A percentile compares a stretch with the other conserved stretches of the same genome.
Evolutionary conservation across 306 rosid species (phyloP).

Genomic region (Erythrophleum fordii): DNA sequence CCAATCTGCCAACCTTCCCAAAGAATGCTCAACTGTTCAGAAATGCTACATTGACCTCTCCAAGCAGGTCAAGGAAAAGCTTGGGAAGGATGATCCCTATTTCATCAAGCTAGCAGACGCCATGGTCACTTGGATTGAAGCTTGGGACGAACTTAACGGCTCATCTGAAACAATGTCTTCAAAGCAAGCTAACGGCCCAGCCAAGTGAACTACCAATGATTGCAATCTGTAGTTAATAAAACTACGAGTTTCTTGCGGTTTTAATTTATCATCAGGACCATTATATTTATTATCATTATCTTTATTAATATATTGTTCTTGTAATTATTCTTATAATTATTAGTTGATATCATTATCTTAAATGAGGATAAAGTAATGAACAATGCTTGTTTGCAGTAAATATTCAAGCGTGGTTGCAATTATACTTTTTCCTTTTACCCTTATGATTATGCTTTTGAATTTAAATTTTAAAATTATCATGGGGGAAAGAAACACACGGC

Average conservation of each 20-base stretch:
- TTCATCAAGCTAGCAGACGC: slow-evolving; percentile 27
- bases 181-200: neutral
- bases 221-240: neutral
- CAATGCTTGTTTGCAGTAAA: neutral
- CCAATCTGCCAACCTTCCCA: slow-evolving; percentile 43
- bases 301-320: neutral
- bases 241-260: neutral
- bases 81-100: slow-evolving; percentile 48
- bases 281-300: neutral
- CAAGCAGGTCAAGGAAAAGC: slow-evolving; percentile 49
- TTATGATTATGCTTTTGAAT: neutral
- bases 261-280: neutral
- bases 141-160: slow-evolving; percentile 19
- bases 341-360: neutral
- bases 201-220: neutral
- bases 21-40: slow-evolving; percentile 48
- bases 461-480: neutral
- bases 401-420: neutral
- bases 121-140: slow-evolving; percentile 29
- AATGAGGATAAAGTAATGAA: neutral
- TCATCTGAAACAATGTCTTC: neutral
- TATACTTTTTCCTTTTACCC: neutral
- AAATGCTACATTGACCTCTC: slow-evolving; percentile 57
- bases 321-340: neutral
- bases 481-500: neutral